These are phyloP conservation scores for Aspergillus arachidicola DNA, from an alignment of 2,329 filamentous ascomycete species.

Conservation along the genomic window DNA sequence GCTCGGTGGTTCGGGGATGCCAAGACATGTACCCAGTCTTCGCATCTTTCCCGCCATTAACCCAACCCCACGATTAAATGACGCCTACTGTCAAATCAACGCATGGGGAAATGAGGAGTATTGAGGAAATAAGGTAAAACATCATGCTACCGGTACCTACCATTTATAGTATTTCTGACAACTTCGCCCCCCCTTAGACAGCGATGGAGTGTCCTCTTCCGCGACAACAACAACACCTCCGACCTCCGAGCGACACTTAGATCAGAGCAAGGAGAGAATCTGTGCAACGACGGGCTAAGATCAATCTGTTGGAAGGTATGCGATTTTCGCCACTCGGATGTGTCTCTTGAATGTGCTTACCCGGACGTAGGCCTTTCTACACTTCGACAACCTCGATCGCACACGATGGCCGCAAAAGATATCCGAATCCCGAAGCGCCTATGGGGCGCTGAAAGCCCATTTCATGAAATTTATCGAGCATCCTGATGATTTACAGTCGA, in stretches of 20 bases:
- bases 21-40: neutral
- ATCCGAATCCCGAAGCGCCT: slow-evolving; percentile 70
- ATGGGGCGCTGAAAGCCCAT: slow-evolving; percentile 70
- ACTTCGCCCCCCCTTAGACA: slow-evolving; percentile 48
- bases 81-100: neutral
- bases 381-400: slow-evolving; percentile 69
- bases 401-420: slow-evolving; percentile 70
- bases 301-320: slow-evolving; percentile 90
- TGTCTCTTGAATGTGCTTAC: slow-evolving; percentile 20
- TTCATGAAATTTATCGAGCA: slow-evolving; percentile 82
- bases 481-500: slow-evolving; percentile 75
- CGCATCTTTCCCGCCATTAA: slow-evolving; percentile 9
- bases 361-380: slow-evolving; percentile 68
- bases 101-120: slow-evolving; percentile 53
- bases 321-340: slow-evolving; percentile 2
- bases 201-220: slow-evolving; percentile 68
- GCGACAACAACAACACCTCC: slow-evolving; percentile 57
- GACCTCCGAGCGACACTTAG: slow-evolving; percentile 67
- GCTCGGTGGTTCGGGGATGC: neutral
- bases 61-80: neutral
- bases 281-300: slow-evolving; percentile 72
- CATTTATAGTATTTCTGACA: neutral
- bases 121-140: slow-evolving; percentile 56
- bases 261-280: slow-evolving; percentile 60
- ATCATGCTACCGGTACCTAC: neutral